Percentiles rank a stretch among this genome's conserved stretches.
Conservation (phyloP, 2,329 filamentous ascomycete species). For the Orbilia ellipsospora region DNA sequence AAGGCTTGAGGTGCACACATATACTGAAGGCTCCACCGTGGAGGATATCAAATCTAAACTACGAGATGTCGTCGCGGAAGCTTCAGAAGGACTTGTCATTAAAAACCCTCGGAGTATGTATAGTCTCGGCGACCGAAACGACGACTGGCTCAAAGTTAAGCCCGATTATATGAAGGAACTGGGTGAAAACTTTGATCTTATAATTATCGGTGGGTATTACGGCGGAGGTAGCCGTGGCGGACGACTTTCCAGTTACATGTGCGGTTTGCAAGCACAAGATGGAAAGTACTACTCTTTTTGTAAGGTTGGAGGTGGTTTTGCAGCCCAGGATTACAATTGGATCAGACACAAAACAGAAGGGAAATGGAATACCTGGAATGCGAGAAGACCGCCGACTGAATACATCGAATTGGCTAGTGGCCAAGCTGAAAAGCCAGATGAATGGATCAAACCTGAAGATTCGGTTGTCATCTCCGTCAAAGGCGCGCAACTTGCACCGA, state of each 20-base stretch:
- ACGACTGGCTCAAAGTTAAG: conserved; percentile 99
- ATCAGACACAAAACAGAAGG: conserved; percentile 86
- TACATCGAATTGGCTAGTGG: conserved; percentile 85
- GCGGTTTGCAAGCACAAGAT: conserved; percentile 72
- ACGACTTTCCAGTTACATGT: conserved; percentile 85
- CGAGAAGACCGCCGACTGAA: conserved; percentile 77
- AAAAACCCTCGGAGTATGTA: conserved; percentile 90
- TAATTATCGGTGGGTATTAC: conserved; percentile 92
- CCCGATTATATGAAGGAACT: conserved; percentile 98
- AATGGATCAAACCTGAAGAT: conserved; percentile 91
- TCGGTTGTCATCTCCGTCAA: conserved; percentile 90
- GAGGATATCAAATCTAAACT: conserved; percentile 82
- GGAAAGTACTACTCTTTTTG: conserved; percentile 89
- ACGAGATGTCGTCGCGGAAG: conserved; percentile 83
- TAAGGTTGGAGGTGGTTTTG: conserved; percentile 96
- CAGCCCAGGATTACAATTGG: conserved; percentile 82
- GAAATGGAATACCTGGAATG: conserved; percentile 90
- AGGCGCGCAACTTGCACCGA: conserved; percentile 79
- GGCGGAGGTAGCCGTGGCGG: conserved; percentile 88
- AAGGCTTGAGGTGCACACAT: conserved; percentile 83
- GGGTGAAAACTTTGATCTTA: conserved; percentile 88
- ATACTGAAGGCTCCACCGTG: conserved; percentile 73
- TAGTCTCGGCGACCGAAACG: conserved; percentile 85
- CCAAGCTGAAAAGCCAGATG: conserved; percentile 81
- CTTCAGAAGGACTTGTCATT: conserved; percentile 61